Conservation (phyloP, 2,329 filamentous ascomycete genomes). For the Akanthomyces dipterigenus region DNA sequence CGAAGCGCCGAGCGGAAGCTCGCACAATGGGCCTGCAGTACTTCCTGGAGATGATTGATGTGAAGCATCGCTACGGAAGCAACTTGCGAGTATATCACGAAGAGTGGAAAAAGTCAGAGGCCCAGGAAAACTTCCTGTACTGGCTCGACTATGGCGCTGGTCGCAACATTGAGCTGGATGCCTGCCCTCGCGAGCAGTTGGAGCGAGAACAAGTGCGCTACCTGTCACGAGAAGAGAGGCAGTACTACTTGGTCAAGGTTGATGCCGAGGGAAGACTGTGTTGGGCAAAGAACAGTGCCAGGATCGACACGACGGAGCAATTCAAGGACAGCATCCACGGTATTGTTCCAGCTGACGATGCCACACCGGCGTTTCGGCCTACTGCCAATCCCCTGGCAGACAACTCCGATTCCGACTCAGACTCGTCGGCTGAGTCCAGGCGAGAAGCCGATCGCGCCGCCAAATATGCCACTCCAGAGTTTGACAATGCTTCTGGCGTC, state of each 20-base stretch:
- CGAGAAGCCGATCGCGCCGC: constrained; percentile 54
- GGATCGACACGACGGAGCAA: constrained; percentile 67
- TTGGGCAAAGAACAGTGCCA: constrained; percentile 76
- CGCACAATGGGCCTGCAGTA: constrained; percentile 82
- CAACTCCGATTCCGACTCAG: constrained; percentile 26
- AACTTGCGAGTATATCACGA: constrained; percentile 77
- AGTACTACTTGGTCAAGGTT: constrained; percentile 73
- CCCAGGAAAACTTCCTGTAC: constrained; percentile 86
- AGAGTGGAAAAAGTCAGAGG: constrained; percentile 72
- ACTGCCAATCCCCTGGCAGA: constrained; percentile 14
- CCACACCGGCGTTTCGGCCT: constrained; percentile 46
- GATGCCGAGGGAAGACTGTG: constrained; percentile 69
- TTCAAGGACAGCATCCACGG: constrained; percentile 77
- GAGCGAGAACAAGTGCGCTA: constrained; percentile 79
- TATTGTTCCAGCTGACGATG: constrained; percentile 56
- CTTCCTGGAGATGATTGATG: constrained; percentile 77
- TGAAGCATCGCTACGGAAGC: constrained; percentile 80
- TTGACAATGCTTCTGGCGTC: constrained; percentile 53
- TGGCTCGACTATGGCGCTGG: constrained; percentile 85
- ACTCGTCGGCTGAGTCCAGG: constrained; percentile 35
- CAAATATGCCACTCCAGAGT: constrained; percentile 58
- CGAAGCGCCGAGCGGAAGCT: constrained; percentile 56
- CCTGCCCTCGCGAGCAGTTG: constrained; percentile 66
- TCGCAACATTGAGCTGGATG: constrained; percentile 58
- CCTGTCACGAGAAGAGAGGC: constrained; percentile 71